Base-by-base conservation (phyloP, 306 rosid species). In the Quercus dentata region DNA sequence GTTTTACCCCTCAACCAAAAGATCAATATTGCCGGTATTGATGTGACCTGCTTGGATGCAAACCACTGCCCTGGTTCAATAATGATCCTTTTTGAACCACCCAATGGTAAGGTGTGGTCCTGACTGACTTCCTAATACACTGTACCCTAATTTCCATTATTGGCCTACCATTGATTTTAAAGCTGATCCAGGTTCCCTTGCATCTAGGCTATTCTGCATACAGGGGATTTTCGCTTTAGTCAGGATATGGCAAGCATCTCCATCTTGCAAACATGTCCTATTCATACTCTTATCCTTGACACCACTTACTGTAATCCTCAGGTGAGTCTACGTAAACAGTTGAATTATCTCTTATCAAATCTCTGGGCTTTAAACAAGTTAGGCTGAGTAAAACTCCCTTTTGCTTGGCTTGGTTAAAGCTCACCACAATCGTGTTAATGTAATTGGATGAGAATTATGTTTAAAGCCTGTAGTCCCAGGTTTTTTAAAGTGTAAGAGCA, bases 11-110 rank as follows among this genome's bases (percentile, higher is more conserved):
- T 92, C 30, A 80, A 92, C 84, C 87, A 91, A 84, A 92, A 83
- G 83, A 79, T 86, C 69, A 90, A 85, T 78, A 87, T 94, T 85
- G 86, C 86, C 6, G 97, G 97, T 65, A 69, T 89, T 80, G 87
- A 83, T 57, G 95, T 94, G 85, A 94, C 95, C 82, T 94, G 91
- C 86, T 85, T 92, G 89, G 99, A 94, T 86, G 99, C 99, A 85
- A 94, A 92, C 81, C 99, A 94, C 78, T 94, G 97, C 77, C 97
- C 97, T 69, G 99, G 99, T 85, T 88, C 97, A 38, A 78, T 94
- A 80, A 86, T 92, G 71, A 80, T 92, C 81, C 95, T 94, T 80
- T 94, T 94, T 85, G 94, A 94, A 83, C 99, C 97, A 74, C 95
- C 97, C 4, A 87, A 83, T 69, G 88, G 94, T 86, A 90, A 94